Evolutionary conservation across 176 grass and related monocot species (phyloP).

Genomic region (Paspalum vaginatum): DNA sequence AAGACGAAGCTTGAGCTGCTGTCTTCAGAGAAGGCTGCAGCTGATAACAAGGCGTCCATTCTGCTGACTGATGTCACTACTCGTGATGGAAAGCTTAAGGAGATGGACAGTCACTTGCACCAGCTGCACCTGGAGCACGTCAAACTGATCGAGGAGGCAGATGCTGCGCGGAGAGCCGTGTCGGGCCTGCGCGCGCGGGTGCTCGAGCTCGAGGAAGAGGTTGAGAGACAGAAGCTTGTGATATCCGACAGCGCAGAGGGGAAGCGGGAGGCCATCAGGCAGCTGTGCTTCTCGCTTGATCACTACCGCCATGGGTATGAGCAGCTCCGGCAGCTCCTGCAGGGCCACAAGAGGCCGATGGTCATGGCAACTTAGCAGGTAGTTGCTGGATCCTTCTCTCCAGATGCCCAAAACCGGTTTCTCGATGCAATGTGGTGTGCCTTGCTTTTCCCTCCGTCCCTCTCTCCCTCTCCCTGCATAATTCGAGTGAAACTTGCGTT

Average conservation of each 20-base stretch:
- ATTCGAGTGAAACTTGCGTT: slow-evolving; percentile 24
- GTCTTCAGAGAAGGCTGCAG: slow-evolving; percentile 57
- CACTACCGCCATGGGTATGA: slow-evolving; percentile 84
- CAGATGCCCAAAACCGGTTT: slow-evolving; percentile 6
- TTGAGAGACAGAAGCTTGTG: slow-evolving; percentile 64
- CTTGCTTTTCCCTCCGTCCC: not conserved
- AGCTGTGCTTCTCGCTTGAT: slow-evolving; percentile 94
- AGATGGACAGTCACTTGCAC: slow-evolving; percentile 56
- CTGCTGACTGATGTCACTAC: slow-evolving; percentile 40
- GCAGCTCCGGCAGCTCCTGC: slow-evolving; percentile 71
- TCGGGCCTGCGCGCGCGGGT: slow-evolving; percentile 39
- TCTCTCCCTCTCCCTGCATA: not conserved
- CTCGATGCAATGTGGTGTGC: not conserved
- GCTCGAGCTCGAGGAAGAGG: slow-evolving; percentile 67
- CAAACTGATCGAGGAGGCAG: slow-evolving; percentile 64
- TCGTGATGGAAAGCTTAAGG: slow-evolving; percentile 53
- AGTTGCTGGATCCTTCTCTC: not conserved
- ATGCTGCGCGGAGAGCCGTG: slow-evolving; percentile 2
- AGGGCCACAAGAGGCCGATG: slow-evolving; percentile 64
- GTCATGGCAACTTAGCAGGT: slow-evolving; percentile 52
- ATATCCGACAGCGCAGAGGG: slow-evolving; percentile 68
- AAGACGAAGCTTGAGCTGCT: slow-evolving; percentile 42
- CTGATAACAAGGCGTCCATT: slow-evolving; percentile 37
- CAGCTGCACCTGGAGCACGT: slow-evolving; percentile 75
- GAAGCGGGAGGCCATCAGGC: slow-evolving; percentile 92